Conservation (phyloP, 352 stramenopile species). For the Phytophthora multivora region DNA sequence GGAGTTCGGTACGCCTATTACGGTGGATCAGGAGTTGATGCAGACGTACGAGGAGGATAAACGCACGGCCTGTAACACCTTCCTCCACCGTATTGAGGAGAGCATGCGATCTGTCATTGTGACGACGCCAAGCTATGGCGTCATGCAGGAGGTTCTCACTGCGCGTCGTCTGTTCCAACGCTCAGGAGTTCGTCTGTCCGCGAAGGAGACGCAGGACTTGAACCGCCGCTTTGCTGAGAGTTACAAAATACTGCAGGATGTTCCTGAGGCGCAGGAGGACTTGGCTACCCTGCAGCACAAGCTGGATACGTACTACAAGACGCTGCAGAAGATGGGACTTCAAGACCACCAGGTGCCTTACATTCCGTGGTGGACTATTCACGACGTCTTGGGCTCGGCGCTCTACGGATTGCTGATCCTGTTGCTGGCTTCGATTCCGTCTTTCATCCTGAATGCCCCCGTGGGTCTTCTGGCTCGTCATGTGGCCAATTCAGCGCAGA, state of each 20-base stretch:
- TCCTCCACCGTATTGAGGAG: slow-evolving; percentile 84
- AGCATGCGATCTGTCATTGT: slow-evolving; percentile 95
- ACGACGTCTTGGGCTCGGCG: slow-evolving; percentile 90
- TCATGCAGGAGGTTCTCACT: slow-evolving; percentile 95
- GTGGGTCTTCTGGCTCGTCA: slow-evolving; percentile 88
- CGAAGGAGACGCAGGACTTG: slow-evolving; percentile 92
- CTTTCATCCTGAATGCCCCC: slow-evolving; percentile 91
- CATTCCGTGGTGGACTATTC: slow-evolving; percentile 87
- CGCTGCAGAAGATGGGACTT: slow-evolving; percentile 85
- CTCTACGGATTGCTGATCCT: slow-evolving; percentile 87
- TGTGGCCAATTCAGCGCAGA: slow-evolving; percentile 74
- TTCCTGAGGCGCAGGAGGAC: slow-evolving; percentile 67
- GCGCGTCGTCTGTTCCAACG: slow-evolving; percentile 95
- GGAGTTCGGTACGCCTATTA: slow-evolving; percentile 95
- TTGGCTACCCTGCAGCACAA: slow-evolving; percentile 67
- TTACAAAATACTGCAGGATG: slow-evolving; percentile 82
- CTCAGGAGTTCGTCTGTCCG: slow-evolving; percentile 80
- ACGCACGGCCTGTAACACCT: slow-evolving; percentile 78
- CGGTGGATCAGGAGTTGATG: slow-evolving; percentile 83
- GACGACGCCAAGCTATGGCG: slow-evolving; percentile 97
- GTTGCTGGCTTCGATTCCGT: slow-evolving; percentile 89
- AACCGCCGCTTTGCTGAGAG: slow-evolving; percentile 92
- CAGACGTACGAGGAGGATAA: slow-evolving; percentile 91
- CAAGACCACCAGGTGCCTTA: slow-evolving; percentile 92
- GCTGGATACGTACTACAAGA: slow-evolving; percentile 87